Evolutionary conservation across 306 rosid species (phyloP).

Genomic region (Rosa rugosa): DNA sequence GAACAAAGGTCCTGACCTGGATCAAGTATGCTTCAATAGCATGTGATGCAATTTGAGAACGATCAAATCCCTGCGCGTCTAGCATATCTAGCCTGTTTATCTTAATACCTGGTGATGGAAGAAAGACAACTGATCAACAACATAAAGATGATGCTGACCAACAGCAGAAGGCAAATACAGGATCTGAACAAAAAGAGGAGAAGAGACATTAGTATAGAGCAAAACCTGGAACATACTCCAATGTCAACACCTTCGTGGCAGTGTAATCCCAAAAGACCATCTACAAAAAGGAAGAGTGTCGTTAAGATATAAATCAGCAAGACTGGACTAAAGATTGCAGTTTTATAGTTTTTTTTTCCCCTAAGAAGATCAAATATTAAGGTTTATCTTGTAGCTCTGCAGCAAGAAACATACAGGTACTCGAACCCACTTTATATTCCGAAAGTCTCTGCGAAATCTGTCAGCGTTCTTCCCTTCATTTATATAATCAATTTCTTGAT

Average conservation of each 20-base stretch:
- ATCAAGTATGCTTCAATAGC: conserved; percentile 89
- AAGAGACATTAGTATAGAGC: conserved; percentile 31
- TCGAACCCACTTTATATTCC: conserved; percentile 92
- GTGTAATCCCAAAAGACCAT: conserved; percentile 92
- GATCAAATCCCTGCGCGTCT: conserved; percentile 62
- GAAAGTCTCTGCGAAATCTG: conserved; percentile 78
- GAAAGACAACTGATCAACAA: conserved; percentile 1
- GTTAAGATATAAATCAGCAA: background rate
- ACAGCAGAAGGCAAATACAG: background rate
- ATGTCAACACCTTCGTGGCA: conserved; percentile 74
- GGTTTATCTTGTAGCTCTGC: conserved; percentile 21
- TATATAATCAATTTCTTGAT: conserved; percentile 90
- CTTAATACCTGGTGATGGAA: conserved; percentile 61
- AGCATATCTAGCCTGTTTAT: conserved; percentile 63
- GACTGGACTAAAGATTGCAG: background rate
- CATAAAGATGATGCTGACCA: background rate
- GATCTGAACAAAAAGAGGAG: background rate
- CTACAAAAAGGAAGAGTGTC: conserved; percentile 40
- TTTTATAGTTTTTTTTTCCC: background rate
- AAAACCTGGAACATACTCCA: conserved; percentile 97
- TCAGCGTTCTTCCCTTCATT: conserved; percentile 94
- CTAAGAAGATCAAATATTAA: conserved; percentile 15
- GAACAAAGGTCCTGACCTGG: conserved; percentile 55
- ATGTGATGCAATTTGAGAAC: conserved; percentile 61
- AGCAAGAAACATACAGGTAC: conserved; percentile 77